Conservation (phyloP, 192 early-diverging fungal species). For the Backusella westeae region DNA sequence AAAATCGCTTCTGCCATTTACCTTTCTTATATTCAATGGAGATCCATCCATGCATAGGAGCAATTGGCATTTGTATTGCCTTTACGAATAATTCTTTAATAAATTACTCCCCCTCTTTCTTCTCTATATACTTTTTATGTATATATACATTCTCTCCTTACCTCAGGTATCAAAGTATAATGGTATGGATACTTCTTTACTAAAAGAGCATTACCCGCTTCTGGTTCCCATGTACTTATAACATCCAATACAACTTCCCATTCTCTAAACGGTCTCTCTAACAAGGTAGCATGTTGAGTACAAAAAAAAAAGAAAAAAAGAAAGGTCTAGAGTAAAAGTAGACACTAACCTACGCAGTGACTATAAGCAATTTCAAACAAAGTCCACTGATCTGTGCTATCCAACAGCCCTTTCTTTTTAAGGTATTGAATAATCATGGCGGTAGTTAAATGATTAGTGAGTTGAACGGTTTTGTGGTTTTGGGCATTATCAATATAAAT, state of each 20-base stretch:
- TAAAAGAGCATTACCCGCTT: slow-evolving; percentile 70
- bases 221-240: slow-evolving; percentile 81
- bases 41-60: slow-evolving; percentile 56
- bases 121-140: slow-evolving; percentile 1
- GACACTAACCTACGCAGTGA: slow-evolving; percentile 61
- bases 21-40: slow-evolving; percentile 71
- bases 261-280: slow-evolving; percentile 84
- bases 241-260: slow-evolving; percentile 87
- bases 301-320: neutral
- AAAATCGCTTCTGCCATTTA: slow-evolving; percentile 83
- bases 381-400: slow-evolving; percentile 68
- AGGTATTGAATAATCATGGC: slow-evolving; percentile 74
- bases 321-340: neutral
- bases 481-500: slow-evolving; percentile 82
- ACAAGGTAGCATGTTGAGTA: neutral
- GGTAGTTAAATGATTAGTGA: slow-evolving; percentile 72
- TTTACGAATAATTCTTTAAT: neutral
- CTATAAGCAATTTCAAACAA: slow-evolving; percentile 90
- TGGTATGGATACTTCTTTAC: slow-evolving; percentile 72
- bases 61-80: slow-evolving; percentile 22
- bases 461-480: slow-evolving; percentile 71
- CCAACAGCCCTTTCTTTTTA: slow-evolving; percentile 53
- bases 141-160: slow-evolving; percentile 22
- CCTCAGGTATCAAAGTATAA: slow-evolving; percentile 54
- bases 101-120: neutral